phyloP scores from a whole-genome alignment of 139 green algal species.

The Chlamydomonas sp. region DNA sequence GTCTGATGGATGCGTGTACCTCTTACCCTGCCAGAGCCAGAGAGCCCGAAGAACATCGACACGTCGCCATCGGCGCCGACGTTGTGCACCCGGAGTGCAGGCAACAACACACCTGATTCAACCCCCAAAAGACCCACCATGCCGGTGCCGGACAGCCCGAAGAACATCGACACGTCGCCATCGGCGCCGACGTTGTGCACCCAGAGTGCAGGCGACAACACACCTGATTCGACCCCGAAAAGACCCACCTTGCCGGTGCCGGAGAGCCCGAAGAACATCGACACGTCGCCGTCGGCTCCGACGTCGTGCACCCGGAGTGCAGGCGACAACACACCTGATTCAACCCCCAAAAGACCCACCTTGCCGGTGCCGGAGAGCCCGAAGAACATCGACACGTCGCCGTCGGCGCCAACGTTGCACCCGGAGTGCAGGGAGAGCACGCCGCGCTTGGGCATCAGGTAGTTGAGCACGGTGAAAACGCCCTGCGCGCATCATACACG shows the following conservation, averaged over 20 bases:
- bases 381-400: constrained; percentile 81
- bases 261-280: constrained; percentile 82
- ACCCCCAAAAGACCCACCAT: too few relatives aligned
- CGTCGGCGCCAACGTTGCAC: constrained; percentile 69
- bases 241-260: too few relatives aligned
- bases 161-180: constrained; percentile 77
- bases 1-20: too few relatives aligned
- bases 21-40: too few relatives aligned
- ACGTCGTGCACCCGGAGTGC: constrained; percentile 88
- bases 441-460: constrained; percentile 74
- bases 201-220: too few relatives aligned
- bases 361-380: constrained; percentile 71
- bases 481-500: too few relatives aligned
- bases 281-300: constrained; percentile 55
- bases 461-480: constrained; percentile 72
- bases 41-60: constrained; percentile 81
- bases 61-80: constrained; percentile 60
- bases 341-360: too few relatives aligned
- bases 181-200: constrained; percentile 72
- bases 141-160: constrained; percentile 74
- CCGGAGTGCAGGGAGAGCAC: constrained; percentile 85
- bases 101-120: too few relatives aligned
- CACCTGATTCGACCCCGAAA: too few relatives aligned
- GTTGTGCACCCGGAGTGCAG: constrained; percentile 88
- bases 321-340: too few relatives aligned